These are phyloP conservation scores for Debaryomyces hansenii DNA, from an alignment of 805 yeast species.

Conservation along the genomic window DNA sequence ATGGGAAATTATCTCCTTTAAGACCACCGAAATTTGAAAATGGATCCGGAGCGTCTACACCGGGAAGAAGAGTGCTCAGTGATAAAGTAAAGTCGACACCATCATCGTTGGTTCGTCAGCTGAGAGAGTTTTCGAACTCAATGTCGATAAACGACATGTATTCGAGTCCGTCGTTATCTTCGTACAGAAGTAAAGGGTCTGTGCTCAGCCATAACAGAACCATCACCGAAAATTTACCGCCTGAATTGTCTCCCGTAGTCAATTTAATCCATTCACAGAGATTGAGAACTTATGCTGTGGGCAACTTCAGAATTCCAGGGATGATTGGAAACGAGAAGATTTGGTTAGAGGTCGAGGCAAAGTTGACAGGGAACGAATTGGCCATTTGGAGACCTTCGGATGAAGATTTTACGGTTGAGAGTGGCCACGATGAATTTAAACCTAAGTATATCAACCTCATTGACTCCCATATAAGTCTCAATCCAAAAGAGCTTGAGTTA, in stretches of 20 bases:
- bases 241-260: constrained; percentile 70
- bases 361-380: constrained; percentile 55
- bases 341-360: constrained; percentile 37
- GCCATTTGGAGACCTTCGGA: constrained; percentile 45
- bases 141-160: constrained; percentile 4
- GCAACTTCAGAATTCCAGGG: constrained; percentile 40
- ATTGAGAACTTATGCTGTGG: constrained; percentile 60
- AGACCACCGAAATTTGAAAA: constrained; percentile 2
- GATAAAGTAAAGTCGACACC: constrained; percentile 34
- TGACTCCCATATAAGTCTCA: constrained; percentile 34
- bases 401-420: constrained; percentile 23
- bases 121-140: constrained; percentile 24
- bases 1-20: constrained; percentile 1
- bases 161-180: constrained; percentile 10
- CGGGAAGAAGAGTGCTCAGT: constrained; percentile 21
- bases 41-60: background rate
- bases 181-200: constrained; percentile 10
- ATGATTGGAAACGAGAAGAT: constrained; percentile 18
- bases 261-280: constrained; percentile 71
- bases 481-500: constrained; percentile 16
- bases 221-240: constrained; percentile 42
- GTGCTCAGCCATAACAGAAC: constrained; percentile 16
- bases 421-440: constrained; percentile 38
- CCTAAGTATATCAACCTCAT: constrained; percentile 55
- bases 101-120: constrained; percentile 32